Base-by-base conservation (phyloP, 176 grass and related monocot species). In the Carex kokanica region DNA sequence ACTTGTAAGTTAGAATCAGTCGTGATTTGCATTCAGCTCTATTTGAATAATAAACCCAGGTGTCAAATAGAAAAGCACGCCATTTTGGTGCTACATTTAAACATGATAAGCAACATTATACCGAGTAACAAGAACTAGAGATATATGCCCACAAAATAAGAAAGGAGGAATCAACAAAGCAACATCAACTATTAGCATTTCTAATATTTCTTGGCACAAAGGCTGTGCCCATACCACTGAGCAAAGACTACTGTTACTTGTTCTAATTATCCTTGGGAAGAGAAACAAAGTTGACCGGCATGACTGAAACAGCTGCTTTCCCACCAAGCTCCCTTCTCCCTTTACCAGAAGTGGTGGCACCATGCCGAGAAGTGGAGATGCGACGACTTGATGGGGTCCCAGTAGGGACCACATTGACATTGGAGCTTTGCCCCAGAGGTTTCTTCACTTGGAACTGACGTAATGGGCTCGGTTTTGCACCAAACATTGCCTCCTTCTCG, bases 371-470 rank as follows among this genome's bases (percentile, higher is more conserved):
- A 7, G 93, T 93, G 1, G 85, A 86, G 51, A 88, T 70, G 81
- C 77, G 79, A 36, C 88, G 85, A 51, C 60, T 60, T 51, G 64
- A 86, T 1, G 85, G 93, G 71, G 91, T 92, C 43, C 62, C 79
- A 27, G 49, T 24, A 38, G 36, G 36, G 64, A 75, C 75, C 8
- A 88, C 88, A 69, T 99, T 99, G 45, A 36, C 79, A 16, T 85
- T 93, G 16, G 89, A 91, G 80, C 93, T 99, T 77, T 98, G 95
- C 17, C 93, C 96, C 78, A 95, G 88, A 54, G 93, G 96, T 66
- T 93, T 99, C 83, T 90, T 90, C 80, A 83, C 68, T 53, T 85
- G 52, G 17, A 88, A 41, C 13, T 90, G 89, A 57, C 89, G 82
- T 83, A 92, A 86, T 34, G 93, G 93, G 81, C 91, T 99, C 38